These are phyloP conservation scores for Letharia lupina DNA, from an alignment of 495 filamentous ascomycete species.

Conservation along the genomic window DNA sequence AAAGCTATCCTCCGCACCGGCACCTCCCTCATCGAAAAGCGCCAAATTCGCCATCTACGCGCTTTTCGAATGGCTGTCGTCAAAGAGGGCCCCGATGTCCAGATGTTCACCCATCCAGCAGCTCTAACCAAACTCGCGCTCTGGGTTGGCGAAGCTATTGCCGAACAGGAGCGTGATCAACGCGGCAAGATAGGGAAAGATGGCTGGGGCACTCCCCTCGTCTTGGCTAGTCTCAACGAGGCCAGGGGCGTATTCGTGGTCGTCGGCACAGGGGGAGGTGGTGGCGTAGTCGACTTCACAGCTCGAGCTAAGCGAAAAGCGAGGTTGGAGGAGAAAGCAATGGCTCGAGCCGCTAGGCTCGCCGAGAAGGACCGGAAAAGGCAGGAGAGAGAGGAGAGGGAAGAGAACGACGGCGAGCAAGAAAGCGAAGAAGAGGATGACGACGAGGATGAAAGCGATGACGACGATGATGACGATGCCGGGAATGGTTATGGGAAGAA, in stretches of 20 bases:
- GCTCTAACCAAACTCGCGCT: constrained; percentile 86
- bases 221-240: constrained; percentile 84
- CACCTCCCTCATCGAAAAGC: constrained; percentile 81
- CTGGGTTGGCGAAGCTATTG: constrained; percentile 90
- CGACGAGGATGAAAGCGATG: constrained; percentile 48
- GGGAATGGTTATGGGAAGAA: constrained; percentile 66
- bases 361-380: constrained; percentile 56
- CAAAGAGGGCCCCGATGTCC: constrained; percentile 85
- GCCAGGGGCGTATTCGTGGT: constrained; percentile 81
- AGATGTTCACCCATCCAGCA: constrained; percentile 81
- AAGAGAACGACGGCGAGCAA: constrained; percentile 45
- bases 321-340: constrained; percentile 50
- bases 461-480: constrained; percentile 52
- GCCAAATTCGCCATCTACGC: constrained; percentile 81
- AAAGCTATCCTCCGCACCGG: constrained; percentile 91
- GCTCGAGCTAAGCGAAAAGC: constrained; percentile 52
- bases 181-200: constrained; percentile 58
- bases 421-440: constrained; percentile 41
- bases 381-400: constrained; percentile 32
- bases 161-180: constrained; percentile 72
- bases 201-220: constrained; percentile 72
- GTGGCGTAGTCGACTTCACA: constrained; percentile 56
- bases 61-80: constrained; percentile 94
- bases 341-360: constrained; percentile 53
- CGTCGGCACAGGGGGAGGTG: constrained; percentile 77